Evolutionary conservation across 176 grass and related monocot genomes (phyloP).

Genomic region (Bonia amplexicaulis): DNA sequence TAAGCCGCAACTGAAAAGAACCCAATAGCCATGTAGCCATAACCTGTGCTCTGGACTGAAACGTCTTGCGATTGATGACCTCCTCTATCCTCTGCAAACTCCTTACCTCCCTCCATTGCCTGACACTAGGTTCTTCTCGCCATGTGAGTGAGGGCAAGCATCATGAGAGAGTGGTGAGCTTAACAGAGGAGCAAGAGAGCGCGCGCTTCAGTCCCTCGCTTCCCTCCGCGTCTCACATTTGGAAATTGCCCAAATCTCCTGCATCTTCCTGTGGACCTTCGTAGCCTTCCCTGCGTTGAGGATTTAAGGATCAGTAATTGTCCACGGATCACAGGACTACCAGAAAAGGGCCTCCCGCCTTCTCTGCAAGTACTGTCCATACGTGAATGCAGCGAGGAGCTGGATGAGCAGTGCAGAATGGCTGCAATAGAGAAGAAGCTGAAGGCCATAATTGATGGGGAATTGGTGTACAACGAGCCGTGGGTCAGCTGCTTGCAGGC

Average conservation of each 20-base stretch:
- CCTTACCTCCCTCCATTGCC: background rate
- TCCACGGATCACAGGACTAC: background rate
- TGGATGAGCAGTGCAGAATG: background rate
- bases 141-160: too few relatives aligned
- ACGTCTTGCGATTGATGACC: background rate
- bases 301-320: too few relatives aligned
- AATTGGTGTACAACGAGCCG: too few relatives aligned
- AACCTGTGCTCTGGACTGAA: background rate
- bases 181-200: background rate
- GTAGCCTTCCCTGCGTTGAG: background rate
- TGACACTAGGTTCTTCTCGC: too few relatives aligned
- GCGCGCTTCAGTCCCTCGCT: background rate
- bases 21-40: too few relatives aligned
- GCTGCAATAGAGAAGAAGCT: background rate
- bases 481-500: too few relatives aligned
- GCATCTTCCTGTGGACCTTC: background rate
- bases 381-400: background rate
- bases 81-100: background rate
- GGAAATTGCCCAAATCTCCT: background rate
- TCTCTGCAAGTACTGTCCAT: background rate
- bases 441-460: background rate
- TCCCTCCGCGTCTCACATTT: background rate
- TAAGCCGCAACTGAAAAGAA: too few relatives aligned
- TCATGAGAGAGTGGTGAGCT: background rate
- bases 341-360: background rate